Evolutionary conservation across 75 land plant genomes (phyloP).

Genomic region (Larix kaempferi): DNA sequence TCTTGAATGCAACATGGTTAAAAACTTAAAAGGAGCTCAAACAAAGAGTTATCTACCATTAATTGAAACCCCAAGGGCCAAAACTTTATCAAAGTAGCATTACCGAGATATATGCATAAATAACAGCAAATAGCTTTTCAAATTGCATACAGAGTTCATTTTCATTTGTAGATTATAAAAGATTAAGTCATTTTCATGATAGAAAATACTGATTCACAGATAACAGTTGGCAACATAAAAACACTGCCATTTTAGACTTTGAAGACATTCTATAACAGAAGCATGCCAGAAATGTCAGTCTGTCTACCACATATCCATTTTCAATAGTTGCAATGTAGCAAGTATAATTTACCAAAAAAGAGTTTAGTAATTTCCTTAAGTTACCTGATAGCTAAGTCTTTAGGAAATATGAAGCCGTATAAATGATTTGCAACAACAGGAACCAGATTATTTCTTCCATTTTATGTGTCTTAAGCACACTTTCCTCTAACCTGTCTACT

Average conservation of each 20-base stretch:
- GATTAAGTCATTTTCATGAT: background rate
- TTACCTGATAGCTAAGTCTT: too few relatives aligned
- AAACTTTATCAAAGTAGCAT: too few relatives aligned
- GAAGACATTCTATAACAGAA: background rate
- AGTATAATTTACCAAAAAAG: background rate
- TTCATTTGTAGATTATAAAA: background rate
- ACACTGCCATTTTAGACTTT: background rate
- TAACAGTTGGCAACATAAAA: background rate
- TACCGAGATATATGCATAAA: too few relatives aligned
- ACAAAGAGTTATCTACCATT: too few relatives aligned
- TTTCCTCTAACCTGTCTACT: background rate
- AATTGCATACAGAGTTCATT: background rate
- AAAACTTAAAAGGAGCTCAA: too few relatives aligned
- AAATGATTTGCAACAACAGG: too few relatives aligned
- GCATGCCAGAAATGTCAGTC: background rate
- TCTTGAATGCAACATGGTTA: background rate
- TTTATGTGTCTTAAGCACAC: too few relatives aligned
- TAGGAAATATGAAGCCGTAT: too few relatives aligned
- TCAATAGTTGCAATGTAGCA: background rate
- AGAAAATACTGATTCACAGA: background rate
- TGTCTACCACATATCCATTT: background rate
- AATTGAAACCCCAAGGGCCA: too few relatives aligned
- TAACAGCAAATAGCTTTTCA: background rate
- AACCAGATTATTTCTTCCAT: too few relatives aligned
- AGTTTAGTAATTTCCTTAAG: background rate